Conservation (phyloP, 2,329 filamentous ascomycete species). For the Aspergillus costaricaensis region DNA sequence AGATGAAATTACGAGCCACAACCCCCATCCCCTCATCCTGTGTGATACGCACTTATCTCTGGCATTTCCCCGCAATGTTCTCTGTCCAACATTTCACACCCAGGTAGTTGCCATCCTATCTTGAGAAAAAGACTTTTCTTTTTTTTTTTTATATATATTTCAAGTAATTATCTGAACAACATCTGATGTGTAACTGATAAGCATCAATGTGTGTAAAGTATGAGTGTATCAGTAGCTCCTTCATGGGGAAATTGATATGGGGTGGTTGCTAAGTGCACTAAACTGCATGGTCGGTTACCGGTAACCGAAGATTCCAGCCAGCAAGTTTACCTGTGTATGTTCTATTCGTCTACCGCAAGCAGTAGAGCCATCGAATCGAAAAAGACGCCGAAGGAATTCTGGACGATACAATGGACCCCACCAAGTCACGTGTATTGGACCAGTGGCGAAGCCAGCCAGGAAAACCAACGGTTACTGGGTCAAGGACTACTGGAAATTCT, state of each 20-base stretch:
- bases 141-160: too few relatives aligned
- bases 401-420: constrained; percentile 1
- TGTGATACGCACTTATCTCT: not conserved
- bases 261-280: too few relatives aligned
- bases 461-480: not conserved
- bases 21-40: not conserved
- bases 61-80: constrained; percentile 15
- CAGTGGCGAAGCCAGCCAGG: not conserved
- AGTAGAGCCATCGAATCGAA: not conserved
- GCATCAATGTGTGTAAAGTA: too few relatives aligned
- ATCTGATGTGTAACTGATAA: too few relatives aligned
- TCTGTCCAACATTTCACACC: not conserved
- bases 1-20: constrained; percentile 9
- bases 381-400: not conserved
- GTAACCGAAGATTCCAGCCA: too few relatives aligned
- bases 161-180: too few relatives aligned
- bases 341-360: not conserved
- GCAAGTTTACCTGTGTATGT: too few relatives aligned
- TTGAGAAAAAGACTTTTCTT: too few relatives aligned
- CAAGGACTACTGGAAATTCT: not conserved
- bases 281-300: too few relatives aligned
- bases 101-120: not conserved
- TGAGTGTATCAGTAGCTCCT: too few relatives aligned
- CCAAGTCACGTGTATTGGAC: not conserved
- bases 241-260: too few relatives aligned